Percentiles rank a stretch among this genome's conserved stretches.
Conservation (phyloP, 345 rosid species). For the Linum lewisii region DNA sequence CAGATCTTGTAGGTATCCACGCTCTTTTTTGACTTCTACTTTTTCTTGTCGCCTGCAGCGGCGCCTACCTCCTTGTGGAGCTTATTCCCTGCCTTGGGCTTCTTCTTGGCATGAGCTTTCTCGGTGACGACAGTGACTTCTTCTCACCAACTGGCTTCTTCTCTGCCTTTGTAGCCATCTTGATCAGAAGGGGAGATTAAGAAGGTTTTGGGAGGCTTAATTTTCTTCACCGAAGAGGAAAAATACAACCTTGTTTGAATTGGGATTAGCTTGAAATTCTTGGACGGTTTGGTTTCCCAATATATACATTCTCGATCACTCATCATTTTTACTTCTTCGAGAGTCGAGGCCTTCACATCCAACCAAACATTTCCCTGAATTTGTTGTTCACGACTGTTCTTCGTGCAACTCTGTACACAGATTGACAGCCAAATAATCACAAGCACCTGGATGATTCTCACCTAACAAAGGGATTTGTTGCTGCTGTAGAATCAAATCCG, state of each 20-base stretch:
- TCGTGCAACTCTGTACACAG: no score
- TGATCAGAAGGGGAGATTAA: background rate
- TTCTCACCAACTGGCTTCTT: conserved; percentile 44
- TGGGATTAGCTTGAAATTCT: background rate
- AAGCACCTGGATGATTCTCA: no score
- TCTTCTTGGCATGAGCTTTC: no score
- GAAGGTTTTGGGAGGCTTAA: background rate
- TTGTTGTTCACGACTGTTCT: no score
- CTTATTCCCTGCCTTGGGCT: conserved; percentile 73
- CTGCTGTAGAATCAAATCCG: no score
- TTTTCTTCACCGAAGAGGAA: background rate
- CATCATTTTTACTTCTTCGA: no score
- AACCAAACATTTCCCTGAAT: no score
- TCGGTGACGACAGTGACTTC: conserved; percentile 47
- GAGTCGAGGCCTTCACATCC: no score
- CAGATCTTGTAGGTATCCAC: conserved; percentile 66
- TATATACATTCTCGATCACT: background rate
- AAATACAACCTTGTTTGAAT: background rate
- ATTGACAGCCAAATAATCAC: no score
- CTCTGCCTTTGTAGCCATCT: no score
- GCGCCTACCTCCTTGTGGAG: conserved; percentile 56
- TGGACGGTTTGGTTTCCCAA: background rate
- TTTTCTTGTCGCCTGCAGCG: conserved; percentile 49
- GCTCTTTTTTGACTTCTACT: conserved; percentile 53
- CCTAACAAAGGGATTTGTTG: no score